Conservation (phyloP, 345 rosid species). For the Psidium guajava region DNA sequence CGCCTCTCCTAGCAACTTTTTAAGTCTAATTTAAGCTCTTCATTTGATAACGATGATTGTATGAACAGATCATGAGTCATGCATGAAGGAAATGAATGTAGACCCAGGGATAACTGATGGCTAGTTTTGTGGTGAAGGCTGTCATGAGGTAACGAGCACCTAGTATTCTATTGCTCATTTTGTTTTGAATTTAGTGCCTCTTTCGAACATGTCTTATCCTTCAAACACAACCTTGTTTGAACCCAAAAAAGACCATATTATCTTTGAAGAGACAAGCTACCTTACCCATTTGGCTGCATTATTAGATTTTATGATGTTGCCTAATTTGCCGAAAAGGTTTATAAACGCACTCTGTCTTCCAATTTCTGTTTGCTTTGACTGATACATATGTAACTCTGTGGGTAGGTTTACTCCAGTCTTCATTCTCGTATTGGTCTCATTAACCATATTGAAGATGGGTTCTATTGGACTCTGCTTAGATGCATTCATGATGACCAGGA, state of each 20-base stretch:
- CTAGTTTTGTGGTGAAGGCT: slow-evolving; percentile 61
- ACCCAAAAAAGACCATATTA: neutral
- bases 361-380: neutral
- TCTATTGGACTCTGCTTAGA: slow-evolving; percentile 70
- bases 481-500: slow-evolving; percentile 78
- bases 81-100: slow-evolving; percentile 29
- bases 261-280: neutral
- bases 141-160: slow-evolving; percentile 49
- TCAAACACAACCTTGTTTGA: neutral
- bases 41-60: neutral
- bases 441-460: slow-evolving; percentile 44
- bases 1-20: neutral
- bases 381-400: slow-evolving; percentile 4
- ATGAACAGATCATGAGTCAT: slow-evolving; percentile 54
- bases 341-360: neutral
- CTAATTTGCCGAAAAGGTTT: neutral
- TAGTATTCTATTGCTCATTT: neutral
- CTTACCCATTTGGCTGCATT: neutral
- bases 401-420: slow-evolving; percentile 56
- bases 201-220: neutral
- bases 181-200: neutral
- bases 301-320: neutral
- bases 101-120: slow-evolving; percentile 30
- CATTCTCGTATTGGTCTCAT: slow-evolving; percentile 60
- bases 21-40: neutral